These are phyloP conservation scores for Pythium guiyangense DNA, from an alignment of 352 stramenopile genomes.

Conservation along the genomic window DNA sequence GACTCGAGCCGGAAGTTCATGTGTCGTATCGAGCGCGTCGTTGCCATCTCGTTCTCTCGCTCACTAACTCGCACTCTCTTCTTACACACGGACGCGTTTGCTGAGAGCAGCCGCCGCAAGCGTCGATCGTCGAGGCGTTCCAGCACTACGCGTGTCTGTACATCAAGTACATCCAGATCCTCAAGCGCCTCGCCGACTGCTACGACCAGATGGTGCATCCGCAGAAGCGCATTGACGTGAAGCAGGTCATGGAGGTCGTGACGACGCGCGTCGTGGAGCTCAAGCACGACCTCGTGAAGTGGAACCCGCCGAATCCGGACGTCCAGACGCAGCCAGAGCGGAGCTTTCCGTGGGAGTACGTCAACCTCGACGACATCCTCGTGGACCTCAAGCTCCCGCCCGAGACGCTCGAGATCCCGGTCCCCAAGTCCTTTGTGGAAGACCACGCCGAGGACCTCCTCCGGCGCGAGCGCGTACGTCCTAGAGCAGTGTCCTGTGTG, in stretches of 20 bases:
- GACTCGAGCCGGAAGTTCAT: too few species aligned
- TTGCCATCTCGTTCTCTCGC: too few species aligned
- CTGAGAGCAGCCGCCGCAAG: slow-evolving; percentile 39
- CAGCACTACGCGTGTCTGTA: slow-evolving; percentile 95
- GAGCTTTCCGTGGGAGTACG: slow-evolving; percentile 93
- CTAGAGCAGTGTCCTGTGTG: too few species aligned
- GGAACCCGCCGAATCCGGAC: slow-evolving; percentile 91
- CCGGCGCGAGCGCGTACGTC: slow-evolving; percentile 53
- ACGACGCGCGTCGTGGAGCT: slow-evolving; percentile 86
- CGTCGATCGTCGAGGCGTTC: slow-evolving; percentile 88
- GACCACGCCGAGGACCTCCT: slow-evolving; percentile 61
- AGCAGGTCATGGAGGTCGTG: slow-evolving; percentile 90
- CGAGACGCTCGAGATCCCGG: slow-evolving; percentile 87
- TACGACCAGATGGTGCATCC: slow-evolving; percentile 94
- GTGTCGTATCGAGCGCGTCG: too few species aligned
- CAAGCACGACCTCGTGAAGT: slow-evolving; percentile 92
- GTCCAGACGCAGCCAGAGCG: slow-evolving; percentile 69
- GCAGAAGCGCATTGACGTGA: slow-evolving; percentile 93
- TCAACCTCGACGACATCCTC: slow-evolving; percentile 91
- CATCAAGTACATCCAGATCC: slow-evolving; percentile 94
- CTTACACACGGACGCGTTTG: too few species aligned
- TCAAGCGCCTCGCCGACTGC: slow-evolving; percentile 85
- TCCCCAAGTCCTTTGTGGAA: slow-evolving; percentile 89
- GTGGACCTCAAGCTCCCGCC: slow-evolving; percentile 92
- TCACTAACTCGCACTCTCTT: too few species aligned